phyloP scores from a whole-genome alignment of 768 basidiomycete species.

The Suillus placidus region DNA sequence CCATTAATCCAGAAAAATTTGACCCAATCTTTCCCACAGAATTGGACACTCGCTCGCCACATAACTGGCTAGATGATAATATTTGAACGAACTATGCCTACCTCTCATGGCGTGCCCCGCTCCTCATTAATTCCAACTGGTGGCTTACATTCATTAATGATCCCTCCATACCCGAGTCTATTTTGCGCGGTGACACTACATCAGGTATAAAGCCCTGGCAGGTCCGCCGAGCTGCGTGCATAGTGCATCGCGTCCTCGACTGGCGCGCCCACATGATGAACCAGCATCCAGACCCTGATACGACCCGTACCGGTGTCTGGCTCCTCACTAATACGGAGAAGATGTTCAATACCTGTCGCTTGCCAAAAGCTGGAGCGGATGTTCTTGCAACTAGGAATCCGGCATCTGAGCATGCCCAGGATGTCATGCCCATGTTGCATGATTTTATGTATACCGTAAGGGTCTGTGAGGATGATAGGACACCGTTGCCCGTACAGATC shows the following conservation, averaged over 20 bases:
- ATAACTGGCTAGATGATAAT: slow-evolving; percentile 95
- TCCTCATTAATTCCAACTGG: slow-evolving; percentile 94
- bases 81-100: slow-evolving; percentile 91
- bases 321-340: slow-evolving; percentile 55
- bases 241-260: slow-evolving; percentile 68
- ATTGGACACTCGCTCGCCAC: slow-evolving; percentile 71
- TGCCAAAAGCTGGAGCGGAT: slow-evolving; percentile 73
- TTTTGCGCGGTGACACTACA: slow-evolving; percentile 26
- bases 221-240: slow-evolving; percentile 80
- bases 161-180: slow-evolving; percentile 51
- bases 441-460: slow-evolving; percentile 82
- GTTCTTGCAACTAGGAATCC: slow-evolving; percentile 53
- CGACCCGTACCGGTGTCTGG: slow-evolving; percentile 79
- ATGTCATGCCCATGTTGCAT: slow-evolving; percentile 66
- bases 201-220: slow-evolving; percentile 78
- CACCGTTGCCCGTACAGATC: slow-evolving; percentile 37
- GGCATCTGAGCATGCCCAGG: slow-evolving; percentile 36
- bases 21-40: background rate
- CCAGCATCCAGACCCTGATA: slow-evolving; percentile 69
- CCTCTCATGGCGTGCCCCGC: slow-evolving; percentile 82
- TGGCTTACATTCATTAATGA: slow-evolving; percentile 90
- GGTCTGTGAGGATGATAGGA: slow-evolving; percentile 51
- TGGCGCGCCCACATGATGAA: slow-evolving; percentile 71
- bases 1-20: background rate
- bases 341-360: slow-evolving; percentile 78